These are phyloP conservation scores for Porodaedalea pini DNA, from an alignment of 1,284 basidiomycete genomes.

Conservation along the genomic window DNA sequence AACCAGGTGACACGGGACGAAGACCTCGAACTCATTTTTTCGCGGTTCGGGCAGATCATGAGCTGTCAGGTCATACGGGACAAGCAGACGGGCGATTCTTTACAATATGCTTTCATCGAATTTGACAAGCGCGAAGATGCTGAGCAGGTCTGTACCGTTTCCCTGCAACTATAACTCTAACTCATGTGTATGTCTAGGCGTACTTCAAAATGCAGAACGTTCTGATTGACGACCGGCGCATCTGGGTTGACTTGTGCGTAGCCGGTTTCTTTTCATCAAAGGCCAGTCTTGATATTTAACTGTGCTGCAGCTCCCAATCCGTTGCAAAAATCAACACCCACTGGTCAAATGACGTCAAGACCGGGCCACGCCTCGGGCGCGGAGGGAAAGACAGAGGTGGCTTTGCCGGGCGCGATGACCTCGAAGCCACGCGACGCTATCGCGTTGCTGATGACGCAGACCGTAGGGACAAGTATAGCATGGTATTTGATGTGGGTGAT, in stretches of 20 bases:
- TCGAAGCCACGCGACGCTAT: slow-evolving; percentile 67
- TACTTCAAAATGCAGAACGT: slow-evolving; percentile 99
- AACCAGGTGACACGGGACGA: slow-evolving; percentile 95
- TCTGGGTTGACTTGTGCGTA: slow-evolving; percentile 95
- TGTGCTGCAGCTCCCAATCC: slow-evolving; percentile 71
- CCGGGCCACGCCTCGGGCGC: slow-evolving; percentile 40
- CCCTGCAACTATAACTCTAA: too few species aligned
- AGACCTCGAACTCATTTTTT: slow-evolving; percentile 96
- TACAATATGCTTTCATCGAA: slow-evolving; percentile 99
- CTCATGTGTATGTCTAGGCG: slow-evolving; percentile 47
- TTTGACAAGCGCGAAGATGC: slow-evolving; percentile 92
- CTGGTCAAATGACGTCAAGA: slow-evolving; percentile 73
- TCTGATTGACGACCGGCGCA: slow-evolving; percentile 95
- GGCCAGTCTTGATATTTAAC: slow-evolving; percentile 15
- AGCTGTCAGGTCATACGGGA: slow-evolving; percentile 97
- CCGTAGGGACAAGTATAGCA: slow-evolving; percentile 45
- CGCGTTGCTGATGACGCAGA: slow-evolving; percentile 37
- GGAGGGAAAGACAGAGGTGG: slow-evolving; percentile 35
- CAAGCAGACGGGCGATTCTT: slow-evolving; percentile 90
- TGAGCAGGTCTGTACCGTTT: slow-evolving; percentile 64
- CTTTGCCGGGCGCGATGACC: slow-evolving; percentile 68
- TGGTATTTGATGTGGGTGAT: slow-evolving; percentile 68
- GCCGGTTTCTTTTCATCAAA: neutral
- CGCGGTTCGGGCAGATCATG: slow-evolving; percentile 91
- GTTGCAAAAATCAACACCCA: slow-evolving; percentile 70